Conservation (phyloP, 1,284 basidiomycete species). For the Malassezia vespertilionis region DNA sequence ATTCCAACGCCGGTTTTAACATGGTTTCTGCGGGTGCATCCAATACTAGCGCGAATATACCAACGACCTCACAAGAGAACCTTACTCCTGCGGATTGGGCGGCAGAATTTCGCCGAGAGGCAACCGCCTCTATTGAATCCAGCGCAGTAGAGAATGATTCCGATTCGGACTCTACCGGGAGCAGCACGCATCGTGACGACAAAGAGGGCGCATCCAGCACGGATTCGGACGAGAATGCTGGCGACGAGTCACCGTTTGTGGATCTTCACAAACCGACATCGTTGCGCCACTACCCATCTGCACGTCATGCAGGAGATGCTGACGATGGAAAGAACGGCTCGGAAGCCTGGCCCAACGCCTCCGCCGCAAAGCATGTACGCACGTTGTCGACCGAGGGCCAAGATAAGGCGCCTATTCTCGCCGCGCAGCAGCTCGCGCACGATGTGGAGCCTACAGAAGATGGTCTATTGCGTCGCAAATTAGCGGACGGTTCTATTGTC, state of each 20-base stretch:
- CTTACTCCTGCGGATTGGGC: slow-evolving; percentile 46
- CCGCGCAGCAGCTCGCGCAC: slow-evolving; percentile 6
- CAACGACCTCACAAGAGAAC: too few relatives aligned
- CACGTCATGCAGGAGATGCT: slow-evolving; percentile 2
- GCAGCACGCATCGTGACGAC: slow-evolving; percentile 9
- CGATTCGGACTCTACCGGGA: slow-evolving; percentile 25
- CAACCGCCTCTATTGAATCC: slow-evolving; percentile 6
- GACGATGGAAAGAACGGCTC: slow-evolving; percentile 10
- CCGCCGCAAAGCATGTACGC: slow-evolving; percentile 2
- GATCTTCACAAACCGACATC: slow-evolving; percentile 20
- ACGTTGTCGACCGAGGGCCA: neutral
- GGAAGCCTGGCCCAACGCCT: slow-evolving; percentile 12
- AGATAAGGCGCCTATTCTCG: slow-evolving; percentile 6
- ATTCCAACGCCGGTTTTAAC: slow-evolving; percentile 19
- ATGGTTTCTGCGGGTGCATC: slow-evolving; percentile 11
- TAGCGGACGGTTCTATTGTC: slow-evolving; percentile 35
- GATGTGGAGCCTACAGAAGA: slow-evolving; percentile 18
- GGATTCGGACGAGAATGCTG: slow-evolving; percentile 17
- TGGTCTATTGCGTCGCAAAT: slow-evolving; percentile 31
- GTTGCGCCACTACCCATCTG: slow-evolving; percentile 22
- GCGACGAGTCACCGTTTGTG: slow-evolving; percentile 16
- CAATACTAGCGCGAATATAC: slow-evolving; percentile 17
- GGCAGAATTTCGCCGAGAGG: slow-evolving; percentile 31
- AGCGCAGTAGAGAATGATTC: slow-evolving; percentile 23
- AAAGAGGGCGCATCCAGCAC: neutral